A percentile compares a stretch with the other conserved stretches of the same genome.
Evolutionary conservation across 768 basidiomycete genomes (phyloP).

Genomic region (Brasilioporus rufonigricans): DNA sequence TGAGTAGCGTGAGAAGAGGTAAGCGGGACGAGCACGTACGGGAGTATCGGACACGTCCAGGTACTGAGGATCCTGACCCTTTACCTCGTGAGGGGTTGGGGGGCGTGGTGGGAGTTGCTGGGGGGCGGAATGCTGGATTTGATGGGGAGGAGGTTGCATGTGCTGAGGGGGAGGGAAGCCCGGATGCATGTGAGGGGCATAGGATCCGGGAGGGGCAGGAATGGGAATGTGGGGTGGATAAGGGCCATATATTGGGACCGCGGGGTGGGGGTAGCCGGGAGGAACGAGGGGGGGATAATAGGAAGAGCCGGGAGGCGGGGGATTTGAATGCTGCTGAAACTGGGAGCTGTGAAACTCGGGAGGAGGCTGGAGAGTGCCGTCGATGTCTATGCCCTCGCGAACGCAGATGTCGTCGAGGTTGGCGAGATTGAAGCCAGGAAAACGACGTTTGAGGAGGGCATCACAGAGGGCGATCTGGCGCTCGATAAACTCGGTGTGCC

Average conservation of each 20-base stretch:
- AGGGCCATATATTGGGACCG: conserved; percentile 41
- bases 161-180: conserved; percentile 51
- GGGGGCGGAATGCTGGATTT: conserved; percentile 30
- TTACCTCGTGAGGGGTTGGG: conserved; percentile 41
- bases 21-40: conserved; percentile 27
- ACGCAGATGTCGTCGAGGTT: conserved; percentile 63
- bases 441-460: conserved; percentile 71
- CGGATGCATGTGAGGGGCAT: conserved; percentile 59
- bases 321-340: conserved; percentile 27
- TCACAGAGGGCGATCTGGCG: conserved; percentile 76
- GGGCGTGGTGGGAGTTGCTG: conserved; percentile 23
- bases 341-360: conserved; percentile 35
- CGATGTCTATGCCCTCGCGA: conserved; percentile 64
- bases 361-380: conserved; percentile 18
- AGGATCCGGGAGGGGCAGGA: conserved; percentile 42
- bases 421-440: conserved; percentile 64
- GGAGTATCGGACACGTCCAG: conserved; percentile 77
- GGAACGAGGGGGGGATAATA: conserved; percentile 39
- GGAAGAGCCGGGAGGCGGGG: conserved; percentile 29
- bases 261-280: conserved; percentile 46
- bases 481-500: conserved; percentile 81
- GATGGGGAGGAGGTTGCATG: conserved; percentile 37
- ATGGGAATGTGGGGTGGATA: conserved; percentile 43
- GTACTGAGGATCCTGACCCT: conserved; percentile 75
- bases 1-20: conserved; percentile 3